Base-by-base conservation (phyloP, 768 basidiomycete genomes). In the Phylloporus sp. region DNA sequence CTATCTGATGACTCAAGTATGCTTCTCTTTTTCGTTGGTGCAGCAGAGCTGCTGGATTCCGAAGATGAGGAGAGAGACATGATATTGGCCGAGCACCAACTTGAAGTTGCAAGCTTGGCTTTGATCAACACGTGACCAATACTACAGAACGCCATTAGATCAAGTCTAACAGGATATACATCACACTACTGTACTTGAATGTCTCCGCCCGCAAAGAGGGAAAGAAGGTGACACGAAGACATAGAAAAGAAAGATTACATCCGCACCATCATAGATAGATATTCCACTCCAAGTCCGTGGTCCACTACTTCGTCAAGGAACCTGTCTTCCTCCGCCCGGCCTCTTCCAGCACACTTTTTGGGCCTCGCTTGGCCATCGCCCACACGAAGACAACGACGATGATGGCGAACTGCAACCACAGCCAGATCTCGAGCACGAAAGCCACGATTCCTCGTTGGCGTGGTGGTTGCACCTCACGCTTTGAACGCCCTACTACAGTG, bases 341-440 rank as follows among this genome's bases (percentile, higher is more conserved):
- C 50, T 81, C 78, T 32, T 72, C 73, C 51, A 90, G 59, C 27
- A 91, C 80, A 47, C 77, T 77, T 70, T 82, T 84, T 6, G 89
- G 89, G 3, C 91, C 89, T 18, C 80, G 76, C 68, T 75, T 81
- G 52, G 88, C 87, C 84, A 91, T 87, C 29, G 86, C 80, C 77
- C 81, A 90, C 48, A 93, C 65, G 67, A 92, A 92, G 47, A 91
- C 82, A 36, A 84, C 49, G 28, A 91, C 76, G 56, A 93, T 81
- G 54, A 91, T 75, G 8, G 67, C 73, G 62, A 92, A 91, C 67
- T 93, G 91, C 53, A 91, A 65, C 88, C 89, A 90, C 56, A 92
- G 67, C 91, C 91, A 92, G 20, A 88, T 64, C 70, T 90, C 86
- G 44, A 92, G 59, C 56, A 91, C 65, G 44, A 86, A 69, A 35